Conservation (phyloP, 805 yeast genomes). For the Danielia oregonensis region DNA sequence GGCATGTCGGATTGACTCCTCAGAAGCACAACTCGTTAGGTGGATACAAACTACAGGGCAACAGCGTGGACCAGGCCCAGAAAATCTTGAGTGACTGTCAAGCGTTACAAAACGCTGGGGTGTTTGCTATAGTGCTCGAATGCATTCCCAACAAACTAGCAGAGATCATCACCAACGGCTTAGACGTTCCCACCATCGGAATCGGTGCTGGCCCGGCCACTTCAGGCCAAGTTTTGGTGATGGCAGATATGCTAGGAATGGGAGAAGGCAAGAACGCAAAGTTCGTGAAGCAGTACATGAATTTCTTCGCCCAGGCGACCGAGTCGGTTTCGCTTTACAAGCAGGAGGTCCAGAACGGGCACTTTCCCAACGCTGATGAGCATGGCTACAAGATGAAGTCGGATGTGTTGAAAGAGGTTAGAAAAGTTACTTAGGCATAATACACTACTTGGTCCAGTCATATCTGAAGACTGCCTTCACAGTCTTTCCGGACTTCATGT, state of each 20-base stretch:
- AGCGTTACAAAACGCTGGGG: conserved; percentile 71
- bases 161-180: conserved; percentile 51
- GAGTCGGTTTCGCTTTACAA: conserved; percentile 52
- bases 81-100: conserved; percentile 63
- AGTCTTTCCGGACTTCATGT: conserved; percentile 6
- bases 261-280: conserved; percentile 45
- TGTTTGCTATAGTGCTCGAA: conserved; percentile 71
- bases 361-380: conserved; percentile 57
- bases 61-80: conserved; percentile 48
- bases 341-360: conserved; percentile 49
- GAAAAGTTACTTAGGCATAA: conserved; percentile 9
- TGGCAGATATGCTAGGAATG: conserved; percentile 81
- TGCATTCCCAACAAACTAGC: conserved; percentile 82
- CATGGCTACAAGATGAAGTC: conserved; percentile 72
- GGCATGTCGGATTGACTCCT: conserved; percentile 91
- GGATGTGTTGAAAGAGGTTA: conserved; percentile 44
- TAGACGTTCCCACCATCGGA: conserved; percentile 82
- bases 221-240: conserved; percentile 87
- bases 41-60: conserved; percentile 88
- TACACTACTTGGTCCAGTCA: too few species aligned
- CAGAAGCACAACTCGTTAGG: conserved; percentile 76
- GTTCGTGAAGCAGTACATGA: conserved; percentile 70
- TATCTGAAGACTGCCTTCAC: too few species aligned
- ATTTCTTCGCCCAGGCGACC: conserved; percentile 47
- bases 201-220: conserved; percentile 89